These are phyloP conservation scores for Stramenopiles sp. DNA, from an alignment of 352 stramenopile genomes.

Conservation along the genomic window DNA sequence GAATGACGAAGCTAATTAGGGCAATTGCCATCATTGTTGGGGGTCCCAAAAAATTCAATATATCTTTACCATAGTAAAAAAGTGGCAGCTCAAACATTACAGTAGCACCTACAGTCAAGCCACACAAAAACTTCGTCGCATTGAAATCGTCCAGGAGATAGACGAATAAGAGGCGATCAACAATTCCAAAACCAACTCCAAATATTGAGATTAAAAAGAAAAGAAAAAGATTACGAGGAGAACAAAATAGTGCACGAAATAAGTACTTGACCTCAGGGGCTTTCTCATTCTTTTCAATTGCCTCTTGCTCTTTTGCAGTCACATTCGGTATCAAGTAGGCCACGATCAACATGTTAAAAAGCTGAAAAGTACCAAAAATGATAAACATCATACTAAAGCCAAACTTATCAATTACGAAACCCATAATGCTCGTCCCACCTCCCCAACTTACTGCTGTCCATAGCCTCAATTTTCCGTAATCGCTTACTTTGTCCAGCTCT, in stretches of 20 bases:
- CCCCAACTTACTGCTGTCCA: neutral
- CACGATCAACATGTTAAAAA: neutral
- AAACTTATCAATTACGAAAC: neutral
- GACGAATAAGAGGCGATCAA: neutral
- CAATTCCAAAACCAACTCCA: neutral
- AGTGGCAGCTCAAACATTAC: neutral
- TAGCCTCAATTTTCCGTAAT: neutral
- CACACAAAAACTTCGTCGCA: neutral
- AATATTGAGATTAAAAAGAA: neutral
- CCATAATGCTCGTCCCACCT: neutral
- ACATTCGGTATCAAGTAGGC: neutral
- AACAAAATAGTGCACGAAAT: neutral
- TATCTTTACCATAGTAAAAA: neutral
- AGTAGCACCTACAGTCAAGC: neutral
- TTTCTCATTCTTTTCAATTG: neutral
- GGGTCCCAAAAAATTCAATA: neutral
- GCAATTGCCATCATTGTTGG: neutral
- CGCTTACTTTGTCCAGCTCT: neutral
- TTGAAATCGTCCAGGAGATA: neutral
- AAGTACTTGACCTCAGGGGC: neutral
- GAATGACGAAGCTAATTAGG: neutral
- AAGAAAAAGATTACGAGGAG: neutral
- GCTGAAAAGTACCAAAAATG: neutral
- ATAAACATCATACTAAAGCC: neutral
- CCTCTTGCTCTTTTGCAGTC: neutral